A percentile compares a stretch with the other conserved stretches of the same genome.
These are phyloP conservation scores for Fonsecaea nubica DNA, from an alignment of 2,329 filamentous ascomycete species.

Conservation along the genomic window DNA sequence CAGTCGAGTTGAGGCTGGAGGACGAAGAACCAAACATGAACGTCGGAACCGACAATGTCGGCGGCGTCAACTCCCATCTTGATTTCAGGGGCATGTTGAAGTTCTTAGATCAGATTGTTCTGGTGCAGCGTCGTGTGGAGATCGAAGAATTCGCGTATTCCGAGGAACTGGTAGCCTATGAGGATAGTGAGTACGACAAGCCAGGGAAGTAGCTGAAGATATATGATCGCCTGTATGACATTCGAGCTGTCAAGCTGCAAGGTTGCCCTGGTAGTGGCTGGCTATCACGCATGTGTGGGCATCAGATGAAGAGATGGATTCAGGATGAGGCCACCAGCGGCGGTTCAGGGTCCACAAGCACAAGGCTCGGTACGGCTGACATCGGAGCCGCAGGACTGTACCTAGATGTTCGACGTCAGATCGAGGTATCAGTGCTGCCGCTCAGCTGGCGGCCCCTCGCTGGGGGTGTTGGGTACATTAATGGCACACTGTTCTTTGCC, in stretches of 20 bases:
- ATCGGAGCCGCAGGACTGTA: conserved; percentile 1
- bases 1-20: conserved; percentile 53
- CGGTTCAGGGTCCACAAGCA: neutral
- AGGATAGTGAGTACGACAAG: neutral
- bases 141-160: neutral
- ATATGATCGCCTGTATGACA: neutral
- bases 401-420: neutral
- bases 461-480: neutral
- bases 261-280: neutral
- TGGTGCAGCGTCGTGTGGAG: neutral
- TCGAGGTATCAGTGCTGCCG: neutral
- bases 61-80: conserved; percentile 55
- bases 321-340: neutral
- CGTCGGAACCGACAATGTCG: conserved; percentile 53
- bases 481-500: neutral
- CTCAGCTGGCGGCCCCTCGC: neutral
- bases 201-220: neutral
- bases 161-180: neutral
- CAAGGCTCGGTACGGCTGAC: conserved; percentile 2
- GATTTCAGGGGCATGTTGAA: conserved; percentile 60
- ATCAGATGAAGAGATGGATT: neutral
- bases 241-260: neutral
- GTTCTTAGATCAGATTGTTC: neutral
- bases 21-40: conserved; percentile 60
- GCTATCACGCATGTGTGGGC: neutral